Percentiles rank a stretch among this genome's conserved stretches.
phyloP scores from a whole-genome alignment of 768 basidiomycete species.

The Leccinum rimulosum region DNA sequence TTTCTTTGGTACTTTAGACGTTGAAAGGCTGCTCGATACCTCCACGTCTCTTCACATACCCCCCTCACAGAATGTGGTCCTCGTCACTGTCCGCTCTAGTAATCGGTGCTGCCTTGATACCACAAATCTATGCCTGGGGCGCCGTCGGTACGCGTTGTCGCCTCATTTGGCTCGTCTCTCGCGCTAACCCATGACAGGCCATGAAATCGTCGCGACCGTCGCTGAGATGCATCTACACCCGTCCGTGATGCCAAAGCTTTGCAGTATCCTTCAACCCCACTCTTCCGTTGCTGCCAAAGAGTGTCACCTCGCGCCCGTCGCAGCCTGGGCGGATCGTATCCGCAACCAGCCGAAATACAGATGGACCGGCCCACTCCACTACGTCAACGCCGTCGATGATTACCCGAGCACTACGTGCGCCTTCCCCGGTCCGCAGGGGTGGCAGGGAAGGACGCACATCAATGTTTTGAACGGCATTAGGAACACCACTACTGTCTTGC shows the following conservation, averaged over 20 bases:
- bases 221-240: constrained; percentile 91
- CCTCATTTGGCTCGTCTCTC: background rate
- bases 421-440: constrained; percentile 76
- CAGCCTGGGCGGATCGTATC: constrained; percentile 84
- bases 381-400: constrained; percentile 72
- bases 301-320: constrained; percentile 82
- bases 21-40: constrained; percentile 4
- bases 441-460: constrained; percentile 51
- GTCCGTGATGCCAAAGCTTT: constrained; percentile 60
- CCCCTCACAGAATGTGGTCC: constrained; percentile 11
- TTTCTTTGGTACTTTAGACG: background rate
- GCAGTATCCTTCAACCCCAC: constrained; percentile 57
- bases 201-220: constrained; percentile 91
- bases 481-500: constrained; percentile 69
- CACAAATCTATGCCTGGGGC: constrained; percentile 39
- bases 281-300: constrained; percentile 27
- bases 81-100: constrained; percentile 13
- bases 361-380: constrained; percentile 77
- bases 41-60: constrained; percentile 5
- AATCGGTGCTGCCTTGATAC: constrained; percentile 19
- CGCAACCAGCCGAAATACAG: constrained; percentile 50
- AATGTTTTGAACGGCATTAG: constrained; percentile 80
- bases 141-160: constrained; percentile 31
- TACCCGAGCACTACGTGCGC: constrained; percentile 72
- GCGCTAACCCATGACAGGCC: constrained; percentile 48